Evolutionary conservation across 805 yeast species (phyloP), one percentile per base, ranked within the genome.

Genomic region (Teunomyces funiuensis): DNA sequence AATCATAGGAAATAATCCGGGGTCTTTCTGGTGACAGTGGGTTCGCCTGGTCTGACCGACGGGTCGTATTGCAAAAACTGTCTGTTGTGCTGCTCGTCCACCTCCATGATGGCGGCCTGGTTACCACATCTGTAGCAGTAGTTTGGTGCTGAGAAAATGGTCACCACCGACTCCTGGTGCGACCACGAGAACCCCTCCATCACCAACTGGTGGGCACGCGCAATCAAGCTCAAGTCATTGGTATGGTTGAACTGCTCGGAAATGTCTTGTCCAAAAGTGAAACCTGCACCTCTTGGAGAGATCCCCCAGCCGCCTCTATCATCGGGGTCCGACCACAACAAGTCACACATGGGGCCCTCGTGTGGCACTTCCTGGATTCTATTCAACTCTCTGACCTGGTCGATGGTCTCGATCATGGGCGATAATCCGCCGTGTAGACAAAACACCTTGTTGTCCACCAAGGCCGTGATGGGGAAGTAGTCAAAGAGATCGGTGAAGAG

Each of bases 271-370:
- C 97, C 97, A 79, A 90, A 90, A 58, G 96, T 88, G 83, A 86
- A 90, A 65, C 97, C 97, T 47, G 97, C 97, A 74, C 97, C 97
- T 79, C 97, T 82, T 65, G 97, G 96, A 59, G 93, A 84, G 52
- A 90, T 87, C 49, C 96, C 96, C 97, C 97, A 90, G 55, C 96
- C 97, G 54, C 96, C 96, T 61, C 97, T 77, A 65, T 90, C 97
- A 64, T 90, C 97, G 20, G 97, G 97, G 65, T 90, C 97, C 3
- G 96, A 87, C 97, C 97, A 90, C 52, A 90, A 73, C 55, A 90
- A 74, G 63, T 90, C 97, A 69, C 97, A 90, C 96, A 90, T 88
- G 48, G 96, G 95, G 33, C 97, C 97, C 64, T 90, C 97, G 60
- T 89, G 97, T 29, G 97, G 97, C 36, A 90, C 96, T 69, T 89